A percentile compares a stretch with the other conserved stretches of the same genome.
These are phyloP conservation scores for Calonectria montana DNA, from an alignment of 2,329 filamentous ascomycete genomes.

Conservation along the genomic window DNA sequence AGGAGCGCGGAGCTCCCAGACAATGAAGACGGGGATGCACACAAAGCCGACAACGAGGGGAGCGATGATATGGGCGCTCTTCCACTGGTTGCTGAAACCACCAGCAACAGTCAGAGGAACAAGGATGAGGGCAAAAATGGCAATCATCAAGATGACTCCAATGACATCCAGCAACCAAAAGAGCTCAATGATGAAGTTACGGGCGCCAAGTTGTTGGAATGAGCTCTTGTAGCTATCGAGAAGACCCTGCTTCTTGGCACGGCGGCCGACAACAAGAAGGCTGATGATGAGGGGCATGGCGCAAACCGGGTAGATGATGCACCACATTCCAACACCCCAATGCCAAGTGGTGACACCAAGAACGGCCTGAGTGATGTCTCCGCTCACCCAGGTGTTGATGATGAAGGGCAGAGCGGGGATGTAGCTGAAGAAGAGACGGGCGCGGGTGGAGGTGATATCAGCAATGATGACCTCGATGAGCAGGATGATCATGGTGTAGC, in stretches of 20 bases:
- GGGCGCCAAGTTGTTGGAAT: slow-evolving; percentile 46
- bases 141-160: slow-evolving; percentile 58
- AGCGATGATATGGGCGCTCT: slow-evolving; percentile 52
- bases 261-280: slow-evolving; percentile 61
- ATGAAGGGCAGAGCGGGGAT: slow-evolving; percentile 70
- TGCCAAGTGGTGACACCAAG: slow-evolving; percentile 63
- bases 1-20: slow-evolving; percentile 60
- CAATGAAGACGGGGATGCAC: slow-evolving; percentile 62
- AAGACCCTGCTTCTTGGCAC: slow-evolving; percentile 63
- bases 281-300: slow-evolving; percentile 66
- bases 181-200: slow-evolving; percentile 51
- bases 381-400: slow-evolving; percentile 74
- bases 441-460: slow-evolving; percentile 71
- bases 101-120: slow-evolving; percentile 59
- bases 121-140: slow-evolving; percentile 59
- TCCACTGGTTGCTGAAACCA: slow-evolving; percentile 54
- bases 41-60: slow-evolving; percentile 58
- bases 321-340: slow-evolving; percentile 75
- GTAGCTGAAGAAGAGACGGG: slow-evolving; percentile 74
- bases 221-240: slow-evolving; percentile 52
- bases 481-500: slow-evolving; percentile 71
- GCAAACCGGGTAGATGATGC: slow-evolving; percentile 70
- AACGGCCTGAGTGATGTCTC: slow-evolving; percentile 64
- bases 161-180: slow-evolving; percentile 60
- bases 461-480: slow-evolving; percentile 73